Percentiles rank a stretch among this genome's conserved stretches.
Conservation (phyloP, 305 asterid species). For the Fraxinus sp. region DNA sequence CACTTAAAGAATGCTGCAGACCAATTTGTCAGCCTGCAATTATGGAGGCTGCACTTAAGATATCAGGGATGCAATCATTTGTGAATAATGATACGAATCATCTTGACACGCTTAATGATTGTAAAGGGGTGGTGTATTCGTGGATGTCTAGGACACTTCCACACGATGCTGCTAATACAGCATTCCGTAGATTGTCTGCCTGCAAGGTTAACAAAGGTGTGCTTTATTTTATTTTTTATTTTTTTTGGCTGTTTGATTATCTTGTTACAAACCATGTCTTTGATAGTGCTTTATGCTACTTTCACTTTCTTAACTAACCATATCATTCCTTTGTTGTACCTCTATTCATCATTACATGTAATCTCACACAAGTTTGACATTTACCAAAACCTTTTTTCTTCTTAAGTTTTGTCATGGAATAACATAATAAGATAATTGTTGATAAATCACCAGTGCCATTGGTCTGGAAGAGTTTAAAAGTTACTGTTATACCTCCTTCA, state of each 20-base stretch:
- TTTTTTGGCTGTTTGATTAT: background rate
- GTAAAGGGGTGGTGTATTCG: constrained; percentile 84
- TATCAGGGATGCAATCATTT: constrained; percentile 56
- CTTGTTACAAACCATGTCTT: background rate
- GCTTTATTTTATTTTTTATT: background rate
- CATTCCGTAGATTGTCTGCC: constrained; percentile 79
- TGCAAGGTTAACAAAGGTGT: constrained; percentile 96
- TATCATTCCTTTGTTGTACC: background rate
- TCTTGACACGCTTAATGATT: constrained; percentile 65
- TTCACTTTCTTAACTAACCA: background rate
- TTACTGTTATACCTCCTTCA: background rate
- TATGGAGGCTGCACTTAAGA: constrained; percentile 80
- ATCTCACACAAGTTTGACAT: background rate
- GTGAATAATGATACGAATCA: constrained; percentile 52
- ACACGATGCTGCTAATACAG: constrained; percentile 68
- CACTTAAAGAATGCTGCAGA: constrained; percentile 92
- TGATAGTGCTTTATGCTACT: background rate
- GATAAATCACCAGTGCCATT: background rate
- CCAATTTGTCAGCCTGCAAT: constrained; percentile 83
- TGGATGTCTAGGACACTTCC: constrained; percentile 84
- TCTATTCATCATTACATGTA: background rate
- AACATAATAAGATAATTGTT: background rate
- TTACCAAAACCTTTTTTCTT: background rate
- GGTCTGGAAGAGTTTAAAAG: background rate
- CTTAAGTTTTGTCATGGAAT: background rate